A percentile compares a stretch with the other conserved stretches of the same genome.
Evolutionary conservation across 495 filamentous ascomycete genomes (phyloP).

Genomic region (Pyrenopolyporus hunteri): DNA sequence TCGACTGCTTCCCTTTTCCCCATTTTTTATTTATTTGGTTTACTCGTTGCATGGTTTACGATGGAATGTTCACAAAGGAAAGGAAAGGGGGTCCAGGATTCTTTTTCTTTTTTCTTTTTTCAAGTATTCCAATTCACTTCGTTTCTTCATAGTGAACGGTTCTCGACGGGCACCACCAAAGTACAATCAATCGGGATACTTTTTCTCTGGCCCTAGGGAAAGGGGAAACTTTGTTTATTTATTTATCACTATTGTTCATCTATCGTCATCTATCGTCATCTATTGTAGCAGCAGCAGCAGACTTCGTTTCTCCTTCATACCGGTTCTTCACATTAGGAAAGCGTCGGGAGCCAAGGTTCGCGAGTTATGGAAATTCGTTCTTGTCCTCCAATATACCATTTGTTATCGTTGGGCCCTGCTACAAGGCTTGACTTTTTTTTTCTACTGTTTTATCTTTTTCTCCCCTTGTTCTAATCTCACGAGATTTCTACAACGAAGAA

Average conservation of each 20-base stretch:
- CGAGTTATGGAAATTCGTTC: not conserved
- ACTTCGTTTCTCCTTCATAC: conserved; percentile 1
- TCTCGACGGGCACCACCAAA: not conserved
- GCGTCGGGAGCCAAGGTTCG: conserved; percentile 11
- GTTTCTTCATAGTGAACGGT: conserved; percentile 21
- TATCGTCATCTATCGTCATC: too few species aligned
- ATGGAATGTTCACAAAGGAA: conserved; percentile 29
- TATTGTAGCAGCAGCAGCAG: too few species aligned
- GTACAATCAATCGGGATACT: not conserved
- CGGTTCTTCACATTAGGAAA: conserved; percentile 1
- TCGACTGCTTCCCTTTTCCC: not conserved
- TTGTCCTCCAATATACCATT: conserved; percentile 34
- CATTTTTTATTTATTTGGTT: conserved; percentile 2
- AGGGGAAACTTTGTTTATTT: not conserved
- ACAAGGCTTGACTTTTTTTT: conserved; percentile 2
- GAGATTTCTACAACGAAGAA: too few species aligned
- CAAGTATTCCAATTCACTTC: not conserved
- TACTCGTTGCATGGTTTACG: conserved; percentile 31
- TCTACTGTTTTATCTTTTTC: not conserved
- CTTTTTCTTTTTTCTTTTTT: conserved; percentile 1
- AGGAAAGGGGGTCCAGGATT: not conserved
- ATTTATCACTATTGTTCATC: not conserved
- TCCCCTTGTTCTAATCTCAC: too few species aligned
- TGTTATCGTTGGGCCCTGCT: conserved; percentile 11
- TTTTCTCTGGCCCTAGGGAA: not conserved